Evolutionary conservation across 352 stramenopile genomes (phyloP).

Genomic region (Phytopythium vexans): DNA sequence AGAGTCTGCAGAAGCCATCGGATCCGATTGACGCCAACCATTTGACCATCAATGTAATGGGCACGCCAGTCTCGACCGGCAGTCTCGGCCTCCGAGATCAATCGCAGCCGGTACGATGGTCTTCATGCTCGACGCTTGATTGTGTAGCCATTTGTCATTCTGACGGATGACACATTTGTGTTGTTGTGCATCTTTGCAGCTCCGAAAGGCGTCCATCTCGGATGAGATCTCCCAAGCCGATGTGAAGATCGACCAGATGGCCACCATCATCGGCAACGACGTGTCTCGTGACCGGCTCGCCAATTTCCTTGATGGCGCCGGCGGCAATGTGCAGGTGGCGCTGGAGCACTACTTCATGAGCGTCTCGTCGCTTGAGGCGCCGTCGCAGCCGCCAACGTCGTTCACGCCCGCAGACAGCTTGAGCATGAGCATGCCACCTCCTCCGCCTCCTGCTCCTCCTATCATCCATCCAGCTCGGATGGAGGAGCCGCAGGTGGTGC

Average conservation of each 20-base stretch:
- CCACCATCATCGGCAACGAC: conserved; percentile 68
- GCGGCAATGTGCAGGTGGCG: conserved; percentile 80
- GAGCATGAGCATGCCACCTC: background rate
- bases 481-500: background rate
- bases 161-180: conserved; percentile 1
- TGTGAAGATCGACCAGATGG: conserved; percentile 85
- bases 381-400: conserved; percentile 1
- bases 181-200: conserved; percentile 10
- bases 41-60: conserved; percentile 65
- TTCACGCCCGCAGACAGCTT: too few species aligned
- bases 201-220: conserved; percentile 46
- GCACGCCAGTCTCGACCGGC: conserved; percentile 28
- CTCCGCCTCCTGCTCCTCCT: background rate
- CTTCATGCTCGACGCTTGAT: background rate
- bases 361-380: conserved; percentile 38
- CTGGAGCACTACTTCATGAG: conserved; percentile 90
- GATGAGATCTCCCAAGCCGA: conserved; percentile 71
- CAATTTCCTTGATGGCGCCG: conserved; percentile 77
- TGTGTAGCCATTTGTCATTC: conserved; percentile 3
- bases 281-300: conserved; percentile 67
- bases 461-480: background rate
- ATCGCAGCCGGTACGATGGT: conserved; percentile 20
- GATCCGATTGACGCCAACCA: conserved; percentile 62
- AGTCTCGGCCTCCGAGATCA: conserved; percentile 18
- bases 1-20: conserved; percentile 51